Evolutionary conservation across 495 filamentous ascomycete species (phyloP).

Genomic region (Durotheca rogersii): DNA sequence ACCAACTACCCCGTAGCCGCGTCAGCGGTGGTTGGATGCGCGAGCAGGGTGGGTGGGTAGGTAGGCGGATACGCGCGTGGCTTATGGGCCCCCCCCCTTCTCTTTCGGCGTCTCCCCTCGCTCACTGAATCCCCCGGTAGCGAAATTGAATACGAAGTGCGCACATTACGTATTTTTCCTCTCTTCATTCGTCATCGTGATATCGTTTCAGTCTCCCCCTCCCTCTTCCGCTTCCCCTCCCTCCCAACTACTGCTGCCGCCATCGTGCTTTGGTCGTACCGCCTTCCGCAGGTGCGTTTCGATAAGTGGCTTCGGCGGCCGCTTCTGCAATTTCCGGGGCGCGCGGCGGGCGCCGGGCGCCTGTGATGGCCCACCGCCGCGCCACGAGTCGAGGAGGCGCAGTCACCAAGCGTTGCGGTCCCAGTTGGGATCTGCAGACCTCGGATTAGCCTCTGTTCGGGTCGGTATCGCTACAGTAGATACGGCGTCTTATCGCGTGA

Average conservation of each 20-base stretch:
- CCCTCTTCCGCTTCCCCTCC: too few relatives aligned
- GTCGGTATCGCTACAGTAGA: too few relatives aligned
- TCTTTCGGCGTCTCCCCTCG: too few relatives aligned
- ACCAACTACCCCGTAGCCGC: too few relatives aligned
- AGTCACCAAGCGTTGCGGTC: slow-evolving; percentile 75
- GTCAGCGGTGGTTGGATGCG: too few relatives aligned
- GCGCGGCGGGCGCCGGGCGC: slow-evolving; percentile 30
- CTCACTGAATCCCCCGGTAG: too few relatives aligned
- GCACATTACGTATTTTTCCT: too few relatives aligned
- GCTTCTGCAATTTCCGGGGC: slow-evolving; percentile 52
- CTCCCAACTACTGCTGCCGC: slow-evolving; percentile 23
- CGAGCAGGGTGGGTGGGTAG: too few relatives aligned
- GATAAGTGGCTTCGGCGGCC: slow-evolving; percentile 38
- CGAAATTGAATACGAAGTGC: too few relatives aligned
- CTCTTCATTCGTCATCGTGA: slow-evolving; percentile 17
- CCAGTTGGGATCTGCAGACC: slow-evolving; percentile 67
- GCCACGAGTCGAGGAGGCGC: slow-evolving; percentile 38
- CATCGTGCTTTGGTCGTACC: slow-evolving; percentile 21
- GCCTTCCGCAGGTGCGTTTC: slow-evolving; percentile 36
- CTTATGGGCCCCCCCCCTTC: too few relatives aligned
- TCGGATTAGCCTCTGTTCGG: slow-evolving; percentile 32
- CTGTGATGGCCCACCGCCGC: slow-evolving; percentile 24
- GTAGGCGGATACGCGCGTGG: too few relatives aligned
- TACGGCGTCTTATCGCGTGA: too few relatives aligned
- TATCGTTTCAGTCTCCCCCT: slow-evolving; percentile 23